Evolutionary conservation across 2,329 filamentous ascomycete species (phyloP).

Genomic region (Arthrinium phaeospermum): DNA sequence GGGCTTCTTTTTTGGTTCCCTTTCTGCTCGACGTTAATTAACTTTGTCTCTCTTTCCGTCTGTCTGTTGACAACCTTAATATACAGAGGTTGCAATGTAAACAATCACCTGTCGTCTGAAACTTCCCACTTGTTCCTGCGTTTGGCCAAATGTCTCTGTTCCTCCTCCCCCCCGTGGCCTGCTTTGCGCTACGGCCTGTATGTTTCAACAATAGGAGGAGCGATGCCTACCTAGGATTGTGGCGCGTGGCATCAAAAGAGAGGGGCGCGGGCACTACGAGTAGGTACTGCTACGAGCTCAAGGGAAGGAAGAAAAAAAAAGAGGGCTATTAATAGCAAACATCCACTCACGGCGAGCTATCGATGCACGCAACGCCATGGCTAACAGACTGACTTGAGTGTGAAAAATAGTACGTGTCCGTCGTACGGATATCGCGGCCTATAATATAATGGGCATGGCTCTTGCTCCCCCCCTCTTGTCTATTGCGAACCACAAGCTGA

Average conservation of each 20-base stretch:
- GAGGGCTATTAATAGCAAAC: conserved; percentile 16
- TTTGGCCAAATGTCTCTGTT: background rate
- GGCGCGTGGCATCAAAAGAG: conserved; percentile 1
- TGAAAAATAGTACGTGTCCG: background rate
- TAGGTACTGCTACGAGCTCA: background rate
- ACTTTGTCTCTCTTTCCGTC: background rate
- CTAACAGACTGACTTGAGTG: background rate
- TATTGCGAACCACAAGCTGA: background rate
- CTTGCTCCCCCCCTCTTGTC: background rate
- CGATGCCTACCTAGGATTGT: conserved; percentile 8
- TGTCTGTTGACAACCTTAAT: background rate
- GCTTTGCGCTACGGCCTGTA: background rate
- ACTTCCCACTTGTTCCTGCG: background rate
- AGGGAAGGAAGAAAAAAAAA: background rate
- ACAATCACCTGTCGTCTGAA: background rate
- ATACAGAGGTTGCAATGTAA: background rate
- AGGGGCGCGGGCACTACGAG: conserved; percentile 11
- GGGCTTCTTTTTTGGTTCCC: background rate
- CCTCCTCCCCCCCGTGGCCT: background rate
- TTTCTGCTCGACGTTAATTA: background rate
- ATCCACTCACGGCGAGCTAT: conserved; percentile 2
- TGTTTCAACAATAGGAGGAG: background rate
- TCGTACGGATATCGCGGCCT: conserved; percentile 10
- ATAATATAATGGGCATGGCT: conserved; percentile 2
- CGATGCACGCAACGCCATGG: conserved; percentile 5